Base-by-base conservation (phyloP, 164 flowering plant genomes). In the Magnolia kwangsiensis region DNA sequence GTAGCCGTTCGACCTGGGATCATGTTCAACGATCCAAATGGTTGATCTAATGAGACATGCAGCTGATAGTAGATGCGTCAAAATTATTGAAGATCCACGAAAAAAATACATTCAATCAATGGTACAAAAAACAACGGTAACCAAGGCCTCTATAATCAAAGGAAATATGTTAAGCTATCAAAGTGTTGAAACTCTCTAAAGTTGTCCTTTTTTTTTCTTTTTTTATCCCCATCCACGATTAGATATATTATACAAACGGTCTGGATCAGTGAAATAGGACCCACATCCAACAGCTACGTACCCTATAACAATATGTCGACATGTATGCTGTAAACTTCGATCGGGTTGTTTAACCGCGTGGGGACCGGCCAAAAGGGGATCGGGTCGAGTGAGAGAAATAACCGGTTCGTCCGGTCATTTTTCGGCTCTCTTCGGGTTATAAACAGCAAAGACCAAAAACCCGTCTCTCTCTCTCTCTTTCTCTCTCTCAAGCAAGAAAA, bases 391-490 rank as follows among this genome's bases (percentile, higher is more conserved):
- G 18, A 55, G 61, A 55, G 61, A 55, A 29, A 63, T 63, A 84
- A 87, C 91, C 89, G 91, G 91, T 86, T 82, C 86, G 74, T 81
- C 87, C 87, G 88, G 90, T 88, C 50, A 63, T 27, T 29, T 72
- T 31, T 72, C 71, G 64, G 51, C 81, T 50, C 71, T 49, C 67
- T 63, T 69, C 18, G 84, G 82, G 82, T 80, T 77, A 55, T 55
- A 55, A 55, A 55, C 61, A 77, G 79, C 78, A 80, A 10, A 66
- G 55, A 69, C n/a, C 19, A 80, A 77, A 72, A n/a, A 0, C 24
- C 72, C 74, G 76, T 69, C 73, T 29, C 75, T 68, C 80, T 76
- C 83, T 49, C 59, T 72, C 79, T 71, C 55, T 73, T 78, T 55
- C 73, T 45, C 77, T 37, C 55, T 11, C 45, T 8, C 16, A 31